Evolutionary conservation across 805 yeast genomes (phyloP).

Genomic region (Citeromyces matritensis): DNA sequence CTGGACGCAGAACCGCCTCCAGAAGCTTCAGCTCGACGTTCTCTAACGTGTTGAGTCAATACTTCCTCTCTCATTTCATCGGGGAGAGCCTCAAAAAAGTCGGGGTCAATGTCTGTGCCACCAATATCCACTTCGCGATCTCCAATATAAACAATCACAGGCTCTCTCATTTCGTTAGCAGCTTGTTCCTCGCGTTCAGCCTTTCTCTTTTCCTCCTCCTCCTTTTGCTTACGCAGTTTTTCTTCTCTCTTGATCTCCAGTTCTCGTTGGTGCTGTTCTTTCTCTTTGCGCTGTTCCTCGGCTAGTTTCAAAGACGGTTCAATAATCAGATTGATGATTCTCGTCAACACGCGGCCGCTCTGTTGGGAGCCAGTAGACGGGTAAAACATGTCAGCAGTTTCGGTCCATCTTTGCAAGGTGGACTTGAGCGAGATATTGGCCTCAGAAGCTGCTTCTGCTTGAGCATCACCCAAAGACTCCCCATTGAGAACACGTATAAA

Average conservation of each 20-base stretch:
- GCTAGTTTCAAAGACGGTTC: conserved; percentile 30
- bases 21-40: conserved; percentile 44
- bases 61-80: conserved; percentile 91
- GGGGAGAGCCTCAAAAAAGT: conserved; percentile 78
- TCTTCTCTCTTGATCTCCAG: conserved; percentile 6
- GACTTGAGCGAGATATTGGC: conserved; percentile 12
- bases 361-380: conserved; percentile 20
- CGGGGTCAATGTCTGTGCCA: conserved; percentile 87
- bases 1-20: conserved; percentile 27
- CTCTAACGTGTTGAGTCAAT: conserved; percentile 68
- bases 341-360: conserved; percentile 19
- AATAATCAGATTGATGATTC: conserved; percentile 29
- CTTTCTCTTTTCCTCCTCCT: conserved; percentile 13
- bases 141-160: conserved; percentile 59
- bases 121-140: conserved; percentile 72
- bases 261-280: conserved; percentile 3
- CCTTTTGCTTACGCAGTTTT: conserved; percentile 4
- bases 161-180: conserved; percentile 17
- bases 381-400: conserved; percentile 34
- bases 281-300: conserved; percentile 7
- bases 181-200: conserved; percentile 13
- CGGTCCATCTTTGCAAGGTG: conserved; percentile 58
- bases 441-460: conserved; percentile 2
- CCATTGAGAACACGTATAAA: too few species aligned
- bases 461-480: too few species aligned